Base-by-base conservation (phyloP, 1,284 basidiomycete genomes). In the Schizophyllum amplum region DNA sequence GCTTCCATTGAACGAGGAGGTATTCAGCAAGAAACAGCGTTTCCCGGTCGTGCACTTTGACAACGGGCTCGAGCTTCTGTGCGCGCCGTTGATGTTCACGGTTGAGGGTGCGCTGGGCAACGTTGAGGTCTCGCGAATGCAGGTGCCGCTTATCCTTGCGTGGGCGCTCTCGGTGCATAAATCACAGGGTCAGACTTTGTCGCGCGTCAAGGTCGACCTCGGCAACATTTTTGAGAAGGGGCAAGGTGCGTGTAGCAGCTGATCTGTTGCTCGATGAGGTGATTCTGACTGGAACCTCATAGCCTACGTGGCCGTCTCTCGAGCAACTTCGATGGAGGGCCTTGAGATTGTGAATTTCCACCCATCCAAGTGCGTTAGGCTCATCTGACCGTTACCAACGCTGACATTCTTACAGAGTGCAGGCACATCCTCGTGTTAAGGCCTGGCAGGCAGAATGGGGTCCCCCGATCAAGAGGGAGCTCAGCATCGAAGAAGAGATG, bases 151-250 rank as follows among this genome's bases (percentile, higher is more conserved):
- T 13, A 90, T 91, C 52, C 74, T 91, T 4, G 83, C 88, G 0
- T 91, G 87, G 87, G 87, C 90, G 0, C 69, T 90, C 67, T 87
- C 86, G 24, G 86, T 93, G 47, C 92, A 94, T 69, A 94, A 94
- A 67, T 85, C 85, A 1, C 91, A 92, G 66, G 89, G 89, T 0
- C 89, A 92, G 69, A 92, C 85, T 0, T 69, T 93, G 11, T 75
- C 83, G 55, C 75, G 87, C 21, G 87, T 92, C 33, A 83, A 83
- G 60, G 81, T 90, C 9, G 77, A 90, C 64, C 71, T 90, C 51
- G 66, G 67, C 17, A 72, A 76, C 25, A 79, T 75, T 0, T 92
- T 94, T 69, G 92, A 93, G 68, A 89, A 86, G 61, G 91, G 91
- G 6, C 83, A 86, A 76, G 82, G 33, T 33, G 27, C 5, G 27